A percentile compares a stretch with the other conserved stretches of the same genome.
phyloP scores from a whole-genome alignment of 768 basidiomycete genomes.

The Stropharia rugosoannulata region DNA sequence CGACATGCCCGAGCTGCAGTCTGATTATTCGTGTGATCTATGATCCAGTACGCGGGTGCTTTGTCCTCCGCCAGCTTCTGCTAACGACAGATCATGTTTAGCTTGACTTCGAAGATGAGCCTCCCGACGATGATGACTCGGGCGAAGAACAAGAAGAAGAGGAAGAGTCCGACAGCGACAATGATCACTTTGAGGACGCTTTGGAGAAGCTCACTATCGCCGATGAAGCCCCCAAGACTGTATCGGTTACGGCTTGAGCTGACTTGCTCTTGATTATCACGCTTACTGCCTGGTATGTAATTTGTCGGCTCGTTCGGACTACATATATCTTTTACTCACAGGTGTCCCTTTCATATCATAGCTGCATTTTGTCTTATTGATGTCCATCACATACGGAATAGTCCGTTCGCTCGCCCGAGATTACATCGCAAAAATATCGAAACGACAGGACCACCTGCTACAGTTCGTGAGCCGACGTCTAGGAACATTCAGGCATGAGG shows the following conservation, averaged over 20 bases:
- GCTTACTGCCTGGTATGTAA: constrained; percentile 3
- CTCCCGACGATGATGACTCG: constrained; percentile 50
- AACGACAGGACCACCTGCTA: no score
- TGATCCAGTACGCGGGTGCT: constrained; percentile 74
- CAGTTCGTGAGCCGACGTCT: no score
- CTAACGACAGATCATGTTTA: constrained; percentile 24
- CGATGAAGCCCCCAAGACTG: constrained; percentile 25
- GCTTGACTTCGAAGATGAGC: constrained; percentile 85
- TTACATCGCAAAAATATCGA: no score
- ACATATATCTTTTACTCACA: neutral
- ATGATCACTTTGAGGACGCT: constrained; percentile 61
- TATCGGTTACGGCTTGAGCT: constrained; percentile 2
- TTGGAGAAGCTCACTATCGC: constrained; percentile 60
- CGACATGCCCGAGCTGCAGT: constrained; percentile 95
- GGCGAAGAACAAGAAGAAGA: constrained; percentile 41
- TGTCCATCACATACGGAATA: neutral
- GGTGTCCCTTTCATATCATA: neutral
- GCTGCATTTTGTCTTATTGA: neutral
- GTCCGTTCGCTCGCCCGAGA: no score
- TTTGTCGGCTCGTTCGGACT: neutral
- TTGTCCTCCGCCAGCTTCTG: constrained; percentile 6
- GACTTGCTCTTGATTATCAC: neutral
- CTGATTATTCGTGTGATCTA: constrained; percentile 90
- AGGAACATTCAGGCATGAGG: no score
- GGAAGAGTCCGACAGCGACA: constrained; percentile 35